phyloP scores from a whole-genome alignment of 2,329 filamentous ascomycete species.

The Samsoniella hepiali region DNA sequence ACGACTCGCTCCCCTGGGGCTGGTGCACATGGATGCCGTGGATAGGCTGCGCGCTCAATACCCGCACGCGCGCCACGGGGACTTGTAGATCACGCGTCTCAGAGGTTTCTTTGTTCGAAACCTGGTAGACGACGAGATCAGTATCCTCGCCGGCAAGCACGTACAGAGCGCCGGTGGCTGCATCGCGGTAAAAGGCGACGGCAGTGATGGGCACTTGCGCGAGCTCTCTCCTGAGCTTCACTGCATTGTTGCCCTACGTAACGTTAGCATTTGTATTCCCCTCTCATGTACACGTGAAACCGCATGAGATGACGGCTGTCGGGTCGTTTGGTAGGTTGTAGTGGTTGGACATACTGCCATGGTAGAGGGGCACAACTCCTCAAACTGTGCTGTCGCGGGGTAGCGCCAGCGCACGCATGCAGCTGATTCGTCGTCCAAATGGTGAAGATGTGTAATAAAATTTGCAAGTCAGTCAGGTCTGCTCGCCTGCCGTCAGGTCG shows the following conservation, averaged over 20 bases:
- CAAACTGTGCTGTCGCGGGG: background rate
- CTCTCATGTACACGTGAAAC: background rate
- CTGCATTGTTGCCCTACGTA: background rate
- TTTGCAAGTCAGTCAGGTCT: background rate
- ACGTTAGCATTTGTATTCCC: background rate
- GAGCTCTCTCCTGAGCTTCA: constrained; percentile 34
- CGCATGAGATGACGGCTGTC: background rate
- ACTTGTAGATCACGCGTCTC: background rate
- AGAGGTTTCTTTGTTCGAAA: constrained; percentile 30
- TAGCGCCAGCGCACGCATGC: background rate
- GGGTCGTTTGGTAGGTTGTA: background rate
- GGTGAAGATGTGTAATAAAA: background rate
- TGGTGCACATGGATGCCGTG: constrained; percentile 63
- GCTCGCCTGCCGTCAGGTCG: background rate
- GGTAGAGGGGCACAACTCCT: constrained; percentile 13
- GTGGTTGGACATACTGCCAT: constrained; percentile 4
- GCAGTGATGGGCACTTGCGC: constrained; percentile 58
- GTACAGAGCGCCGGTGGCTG: constrained; percentile 10
- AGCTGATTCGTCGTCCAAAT: background rate
- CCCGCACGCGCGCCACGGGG: constrained; percentile 38
- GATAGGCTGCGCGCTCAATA: constrained; percentile 68
- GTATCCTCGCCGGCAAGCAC: constrained; percentile 60
- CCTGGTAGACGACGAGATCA: constrained; percentile 52
- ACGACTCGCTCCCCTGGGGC: constrained; percentile 4
- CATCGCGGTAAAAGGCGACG: constrained; percentile 47